Percentiles rank a stretch among this genome's conserved stretches.
Evolutionary conservation across 306 rosid genomes (phyloP).

Genomic region (Lathyrus tuberosus): DNA sequence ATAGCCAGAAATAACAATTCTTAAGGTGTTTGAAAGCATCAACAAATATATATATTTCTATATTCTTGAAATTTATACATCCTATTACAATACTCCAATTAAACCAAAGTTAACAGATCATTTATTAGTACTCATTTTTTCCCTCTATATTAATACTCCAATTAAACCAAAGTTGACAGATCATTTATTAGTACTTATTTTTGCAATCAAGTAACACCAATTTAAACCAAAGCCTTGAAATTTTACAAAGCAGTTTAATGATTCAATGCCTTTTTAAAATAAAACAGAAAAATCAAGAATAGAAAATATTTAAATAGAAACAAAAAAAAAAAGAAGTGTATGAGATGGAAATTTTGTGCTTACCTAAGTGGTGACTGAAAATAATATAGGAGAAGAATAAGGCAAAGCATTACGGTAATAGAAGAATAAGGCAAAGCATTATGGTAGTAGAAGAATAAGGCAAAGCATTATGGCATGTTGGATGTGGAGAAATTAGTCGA

Average conservation of each 20-base stretch:
- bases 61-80: background rate
- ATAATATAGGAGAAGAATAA: background rate
- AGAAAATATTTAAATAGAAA: background rate
- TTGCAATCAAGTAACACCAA: too few species aligned
- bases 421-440: too few species aligned
- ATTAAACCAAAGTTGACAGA: background rate
- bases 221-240: background rate
- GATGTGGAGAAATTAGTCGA: constrained; percentile 27
- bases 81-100: background rate
- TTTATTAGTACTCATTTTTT: background rate
- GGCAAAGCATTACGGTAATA: too few species aligned
- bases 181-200: too few species aligned
- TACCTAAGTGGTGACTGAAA: background rate
- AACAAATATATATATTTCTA: background rate
- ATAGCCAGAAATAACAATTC: background rate
- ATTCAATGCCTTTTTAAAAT: background rate
- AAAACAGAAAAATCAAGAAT: constrained; percentile 12
- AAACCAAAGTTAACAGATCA: too few species aligned
- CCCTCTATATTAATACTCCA: background rate
- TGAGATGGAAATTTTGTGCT: constrained; percentile 14
- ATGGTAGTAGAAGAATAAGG: too few species aligned
- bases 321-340: background rate
- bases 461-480: constrained; percentile 1
- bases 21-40: background rate
- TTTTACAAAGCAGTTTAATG: background rate